Evolutionary conservation across 495 filamentous ascomycete species (phyloP).

Genomic region (Symbiotaphrina buchneri): DNA sequence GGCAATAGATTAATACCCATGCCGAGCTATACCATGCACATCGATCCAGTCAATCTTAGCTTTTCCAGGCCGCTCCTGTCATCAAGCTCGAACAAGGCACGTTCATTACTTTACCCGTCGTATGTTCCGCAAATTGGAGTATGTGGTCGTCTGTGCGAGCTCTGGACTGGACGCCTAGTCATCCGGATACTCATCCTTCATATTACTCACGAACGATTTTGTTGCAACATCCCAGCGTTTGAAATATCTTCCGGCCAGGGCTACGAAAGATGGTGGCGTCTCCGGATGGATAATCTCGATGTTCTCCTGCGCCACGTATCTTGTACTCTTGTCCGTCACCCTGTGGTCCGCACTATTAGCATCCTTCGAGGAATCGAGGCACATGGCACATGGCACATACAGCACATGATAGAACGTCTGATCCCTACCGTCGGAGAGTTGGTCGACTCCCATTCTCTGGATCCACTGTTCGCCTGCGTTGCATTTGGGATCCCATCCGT

Average conservation of each 20-base stretch:
- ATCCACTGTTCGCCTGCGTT: conserved; percentile 32
- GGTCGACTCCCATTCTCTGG: conserved; percentile 36
- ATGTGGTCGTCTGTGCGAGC: too few relatives aligned
- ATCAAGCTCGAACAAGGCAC: too few relatives aligned
- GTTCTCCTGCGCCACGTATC: conserved; percentile 79
- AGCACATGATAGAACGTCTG: conserved; percentile 72
- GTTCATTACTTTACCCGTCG: too few relatives aligned
- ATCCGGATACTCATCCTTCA: conserved; percentile 68
- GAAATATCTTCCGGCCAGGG: conserved; percentile 67
- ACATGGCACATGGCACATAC: conserved; percentile 24
- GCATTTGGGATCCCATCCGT: conserved; percentile 58
- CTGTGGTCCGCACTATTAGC: conserved; percentile 12
- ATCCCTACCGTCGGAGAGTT: conserved; percentile 32
- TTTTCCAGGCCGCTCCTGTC: too few relatives aligned
- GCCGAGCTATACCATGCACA: too few relatives aligned
- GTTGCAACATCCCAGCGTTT: conserved; percentile 57
- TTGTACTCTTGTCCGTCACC: conserved; percentile 43
- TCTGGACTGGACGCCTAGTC: too few relatives aligned
- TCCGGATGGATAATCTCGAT: conserved; percentile 37
- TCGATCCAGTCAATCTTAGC: too few relatives aligned
- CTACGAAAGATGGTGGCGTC: conserved; percentile 28
- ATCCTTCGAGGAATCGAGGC: neutral
- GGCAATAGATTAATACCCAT: too few relatives aligned
- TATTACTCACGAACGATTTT: conserved; percentile 63
- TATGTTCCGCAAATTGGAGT: neutral